phyloP scores from a whole-genome alignment of 2,329 filamentous ascomycete genomes.

The Aureobasidium vineae region DNA sequence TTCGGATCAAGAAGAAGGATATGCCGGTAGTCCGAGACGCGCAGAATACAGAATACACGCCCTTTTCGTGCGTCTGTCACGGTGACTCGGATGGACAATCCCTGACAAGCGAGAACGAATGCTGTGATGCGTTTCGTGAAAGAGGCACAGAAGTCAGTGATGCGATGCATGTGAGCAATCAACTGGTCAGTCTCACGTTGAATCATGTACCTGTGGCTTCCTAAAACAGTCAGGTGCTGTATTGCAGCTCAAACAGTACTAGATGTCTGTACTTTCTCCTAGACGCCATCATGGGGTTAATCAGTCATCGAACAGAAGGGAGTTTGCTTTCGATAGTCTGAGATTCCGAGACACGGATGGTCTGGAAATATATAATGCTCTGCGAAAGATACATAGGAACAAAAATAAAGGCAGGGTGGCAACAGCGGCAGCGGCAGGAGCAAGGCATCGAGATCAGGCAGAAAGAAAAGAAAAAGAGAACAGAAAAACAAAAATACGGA shows the following conservation, averaged over 20 bases:
- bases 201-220: conserved; percentile 2
- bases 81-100: not conserved
- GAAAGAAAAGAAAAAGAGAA: not conserved
- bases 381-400: not conserved
- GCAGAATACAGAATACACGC: conserved; percentile 6
- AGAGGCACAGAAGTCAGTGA: conserved; percentile 12
- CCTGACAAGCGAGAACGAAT: not conserved
- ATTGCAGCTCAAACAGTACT: not conserved
- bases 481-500: conserved; percentile 13
- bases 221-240: conserved; percentile 9
- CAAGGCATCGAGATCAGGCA: not conserved
- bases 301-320: not conserved
- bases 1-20: not conserved
- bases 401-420: not conserved
- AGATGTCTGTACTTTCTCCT: not conserved
- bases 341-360: not conserved
- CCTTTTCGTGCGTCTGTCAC: not conserved
- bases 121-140: not conserved
- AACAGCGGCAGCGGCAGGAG: not conserved
- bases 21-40: conserved; percentile 13
- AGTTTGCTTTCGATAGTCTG: conserved; percentile 1
- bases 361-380: not conserved
- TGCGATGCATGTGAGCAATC: not conserved
- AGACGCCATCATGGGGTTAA: not conserved
- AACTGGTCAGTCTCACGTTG: conserved; percentile 13